Base-by-base conservation (phyloP, 164 flowering plant species). In the Pachysandra terminalis region DNA sequence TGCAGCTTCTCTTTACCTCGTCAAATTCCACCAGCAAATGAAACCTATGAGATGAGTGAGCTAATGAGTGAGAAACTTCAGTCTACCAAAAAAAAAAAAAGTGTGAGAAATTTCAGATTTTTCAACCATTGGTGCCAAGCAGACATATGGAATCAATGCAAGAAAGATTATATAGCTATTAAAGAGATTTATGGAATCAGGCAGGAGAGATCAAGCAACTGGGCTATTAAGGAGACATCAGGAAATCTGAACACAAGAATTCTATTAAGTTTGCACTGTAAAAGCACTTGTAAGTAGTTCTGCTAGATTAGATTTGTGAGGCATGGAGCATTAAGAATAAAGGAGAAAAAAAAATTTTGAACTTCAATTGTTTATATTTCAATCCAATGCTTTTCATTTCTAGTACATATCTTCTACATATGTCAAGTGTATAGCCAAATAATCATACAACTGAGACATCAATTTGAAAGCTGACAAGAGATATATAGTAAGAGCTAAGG, bases 1-100 rank as follows among this genome's bases (percentile, higher is more conserved):
- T 80, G 69, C 96, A 90, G 78, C 96, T 90, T 77, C 92, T 68
- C 71, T 89, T 89, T 52, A 79, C 86, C 37, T 89, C 92, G 71
- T 89, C 96, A 78, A 90, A 90, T 75, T 90, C 96, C 61, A 9
- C 82, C 79, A 90, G 69, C 37, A 84, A 78, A 83, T 90, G 96
- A 67, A 90, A 90, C 83, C 96, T 90, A 66, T 52, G 52, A 17
- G 55, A 13, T 10, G 51, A 45, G 10, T 4, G 28, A 61, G 23
- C 26, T 51, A 48, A 67, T 45, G 37, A 8, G 5, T n/a, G 19
- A 5, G 24, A 54, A 13, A 56, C 19, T 21, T 56, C 4, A 63
- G 54, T 9, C 68, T 19, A 0, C 17, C 51, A 25, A 21, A 68
- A 19, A 72, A 28, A n/a, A n/a, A n/a, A n/a, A n/a, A n/a, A n/a